phyloP scores from a whole-genome alignment of 768 basidiomycete species.

The Coprinellus aureogranulatus region DNA sequence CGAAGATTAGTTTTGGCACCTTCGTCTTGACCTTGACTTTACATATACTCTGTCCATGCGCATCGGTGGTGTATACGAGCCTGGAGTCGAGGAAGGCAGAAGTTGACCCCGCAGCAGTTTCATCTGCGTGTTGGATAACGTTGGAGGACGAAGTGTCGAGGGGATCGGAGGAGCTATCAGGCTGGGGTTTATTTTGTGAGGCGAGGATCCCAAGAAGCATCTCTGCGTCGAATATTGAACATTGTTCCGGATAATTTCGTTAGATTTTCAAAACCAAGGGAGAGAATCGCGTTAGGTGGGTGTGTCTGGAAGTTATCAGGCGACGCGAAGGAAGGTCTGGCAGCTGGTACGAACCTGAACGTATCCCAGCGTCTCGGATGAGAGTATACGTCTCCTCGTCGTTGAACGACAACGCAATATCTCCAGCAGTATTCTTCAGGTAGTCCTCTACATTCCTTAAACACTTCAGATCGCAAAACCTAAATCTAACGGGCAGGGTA shows the following conservation, averaged over 20 bases:
- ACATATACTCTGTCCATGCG: constrained; percentile 80
- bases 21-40: constrained; percentile 56
- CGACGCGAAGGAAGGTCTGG: constrained; percentile 2
- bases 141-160: constrained; percentile 25
- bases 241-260: too few species aligned
- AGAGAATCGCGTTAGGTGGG: too few species aligned
- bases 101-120: constrained; percentile 58
- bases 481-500: constrained; percentile 3
- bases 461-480: background rate
- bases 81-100: constrained; percentile 69
- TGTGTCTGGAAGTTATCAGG: background rate
- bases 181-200: constrained; percentile 30
- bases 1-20: constrained; percentile 8
- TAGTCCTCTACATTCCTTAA: constrained; percentile 58
- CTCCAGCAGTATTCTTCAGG: constrained; percentile 66
- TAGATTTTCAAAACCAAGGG: too few species aligned
- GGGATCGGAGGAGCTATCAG: constrained; percentile 19
- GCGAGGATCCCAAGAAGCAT: constrained; percentile 66
- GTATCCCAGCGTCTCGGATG: constrained; percentile 90
- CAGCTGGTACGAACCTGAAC: constrained; percentile 60
- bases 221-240: constrained; percentile 53
- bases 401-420: constrained; percentile 8
- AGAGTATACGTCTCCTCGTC: constrained; percentile 59
- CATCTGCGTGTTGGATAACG: constrained; percentile 50
- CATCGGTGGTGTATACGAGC: constrained; percentile 67